Conservation (phyloP, 2,329 filamentous ascomycete species). For the Fusarium cicatricum region DNA sequence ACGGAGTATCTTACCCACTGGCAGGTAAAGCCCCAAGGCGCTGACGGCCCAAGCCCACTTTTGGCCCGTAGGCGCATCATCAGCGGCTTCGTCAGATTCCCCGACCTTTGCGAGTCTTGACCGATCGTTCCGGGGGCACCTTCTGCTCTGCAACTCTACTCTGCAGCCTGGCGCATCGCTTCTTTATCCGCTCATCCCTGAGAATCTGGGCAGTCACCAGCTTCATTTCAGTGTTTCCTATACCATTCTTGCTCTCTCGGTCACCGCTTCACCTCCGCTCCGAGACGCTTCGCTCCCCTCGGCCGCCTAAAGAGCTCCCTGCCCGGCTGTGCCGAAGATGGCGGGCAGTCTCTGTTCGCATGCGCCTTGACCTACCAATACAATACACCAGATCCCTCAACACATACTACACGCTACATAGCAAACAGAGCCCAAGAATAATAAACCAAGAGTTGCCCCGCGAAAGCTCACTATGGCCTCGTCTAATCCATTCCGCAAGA, state of each 20-base stretch:
- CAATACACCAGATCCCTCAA: too few species aligned
- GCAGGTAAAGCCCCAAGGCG: conserved; percentile 9
- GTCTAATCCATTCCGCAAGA: conserved; percentile 64
- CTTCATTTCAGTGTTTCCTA: conserved; percentile 15
- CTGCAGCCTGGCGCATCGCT: conserved; percentile 22
- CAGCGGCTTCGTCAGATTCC: conserved; percentile 29
- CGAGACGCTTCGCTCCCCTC: conserved; percentile 8
- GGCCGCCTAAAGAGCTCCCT: conserved; percentile 22
- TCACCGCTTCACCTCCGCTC: conserved; percentile 22
- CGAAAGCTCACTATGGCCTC: conserved; percentile 42
- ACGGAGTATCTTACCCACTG: conserved; percentile 6
- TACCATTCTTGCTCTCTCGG: conserved; percentile 20
- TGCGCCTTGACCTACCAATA: conserved; percentile 38
- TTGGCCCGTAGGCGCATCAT: conserved; percentile 25
- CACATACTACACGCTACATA: conserved; percentile 20
- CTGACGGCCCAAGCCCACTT: conserved; percentile 36
- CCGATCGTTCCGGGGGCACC: conserved; percentile 41
- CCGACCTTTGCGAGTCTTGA: conserved; percentile 28
- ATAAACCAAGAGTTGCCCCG: conserved; percentile 12
- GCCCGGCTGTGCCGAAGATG: conserved; percentile 44
- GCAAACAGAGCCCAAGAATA: conserved; percentile 14
- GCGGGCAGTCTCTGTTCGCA: conserved; percentile 38
- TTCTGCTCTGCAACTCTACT: conserved; percentile 12
- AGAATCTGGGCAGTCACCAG: conserved; percentile 18
- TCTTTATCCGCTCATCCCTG: conserved; percentile 17